phyloP scores from a whole-genome alignment of 805 yeast genomes.

The Candida orba region DNA sequence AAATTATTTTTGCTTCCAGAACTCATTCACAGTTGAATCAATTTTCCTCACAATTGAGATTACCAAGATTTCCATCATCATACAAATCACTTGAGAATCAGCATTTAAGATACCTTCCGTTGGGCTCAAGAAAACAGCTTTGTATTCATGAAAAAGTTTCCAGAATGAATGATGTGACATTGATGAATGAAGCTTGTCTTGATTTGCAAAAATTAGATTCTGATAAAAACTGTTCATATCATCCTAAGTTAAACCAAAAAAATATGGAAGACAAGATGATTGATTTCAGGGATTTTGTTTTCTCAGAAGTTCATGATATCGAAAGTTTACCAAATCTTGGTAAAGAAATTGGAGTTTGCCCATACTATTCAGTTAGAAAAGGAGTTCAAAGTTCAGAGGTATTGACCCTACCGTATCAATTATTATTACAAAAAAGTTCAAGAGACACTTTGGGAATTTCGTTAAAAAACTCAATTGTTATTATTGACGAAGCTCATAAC shows the following conservation, averaged over 20 bases:
- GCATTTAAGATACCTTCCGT: conserved; percentile 56
- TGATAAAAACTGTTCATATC: conserved; percentile 33
- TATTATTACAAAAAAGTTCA: conserved; percentile 53
- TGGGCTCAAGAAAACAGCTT: conserved; percentile 80
- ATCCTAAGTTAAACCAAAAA: conserved; percentile 27
- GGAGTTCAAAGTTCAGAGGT: conserved; percentile 59
- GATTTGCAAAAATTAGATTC: conserved; percentile 49
- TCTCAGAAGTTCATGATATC: conserved; percentile 46
- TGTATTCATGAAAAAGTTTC: conserved; percentile 67
- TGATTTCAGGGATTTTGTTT: conserved; percentile 41
- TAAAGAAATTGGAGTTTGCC: conserved; percentile 51
- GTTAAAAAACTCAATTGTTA: conserved; percentile 56
- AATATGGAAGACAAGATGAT: conserved; percentile 22
- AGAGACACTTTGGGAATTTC: conserved; percentile 54
- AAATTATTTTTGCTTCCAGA: conserved; percentile 70
- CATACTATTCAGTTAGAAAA: conserved; percentile 69
- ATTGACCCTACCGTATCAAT: conserved; percentile 79
- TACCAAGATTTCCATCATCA: conserved; percentile 61
- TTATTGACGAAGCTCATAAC: conserved; percentile 93
- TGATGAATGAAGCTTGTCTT: conserved; percentile 74
- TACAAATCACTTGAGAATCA: conserved; percentile 36
- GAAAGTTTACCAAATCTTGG: conserved; percentile 72
- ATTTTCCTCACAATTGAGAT: conserved; percentile 61
- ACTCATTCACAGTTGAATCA: conserved; percentile 88
- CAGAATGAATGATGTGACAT: conserved; percentile 37